Evolutionary conservation across 2,329 filamentous ascomycete species (phyloP).

Genomic region (Lecanosticta acicola): DNA sequence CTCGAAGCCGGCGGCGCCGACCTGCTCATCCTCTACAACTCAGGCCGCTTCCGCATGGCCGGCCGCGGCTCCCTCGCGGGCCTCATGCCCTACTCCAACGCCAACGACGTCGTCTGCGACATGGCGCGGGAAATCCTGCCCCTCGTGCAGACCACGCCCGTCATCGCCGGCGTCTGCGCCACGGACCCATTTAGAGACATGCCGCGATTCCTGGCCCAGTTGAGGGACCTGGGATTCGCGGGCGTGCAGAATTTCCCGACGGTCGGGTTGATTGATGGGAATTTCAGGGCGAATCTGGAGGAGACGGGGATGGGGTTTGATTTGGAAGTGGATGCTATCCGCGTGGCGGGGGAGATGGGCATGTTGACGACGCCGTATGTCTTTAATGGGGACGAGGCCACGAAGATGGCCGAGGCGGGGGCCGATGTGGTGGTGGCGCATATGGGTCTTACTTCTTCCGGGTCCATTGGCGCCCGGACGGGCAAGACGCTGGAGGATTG

Average conservation of each 20-base stretch:
- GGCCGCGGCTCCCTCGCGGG: conserved; percentile 64
- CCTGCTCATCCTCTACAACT: conserved; percentile 57
- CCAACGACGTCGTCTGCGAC: conserved; percentile 63
- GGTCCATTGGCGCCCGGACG: conserved; percentile 58
- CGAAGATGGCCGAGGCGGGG: conserved; percentile 58
- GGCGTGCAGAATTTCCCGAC: conserved; percentile 66
- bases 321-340: conserved; percentile 62
- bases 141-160: conserved; percentile 57
- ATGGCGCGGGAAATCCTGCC: conserved; percentile 66
- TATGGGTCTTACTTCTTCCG: conserved; percentile 61
- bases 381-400: conserved; percentile 57
- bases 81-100: conserved; percentile 65
- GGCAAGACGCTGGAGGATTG: conserved; percentile 61
- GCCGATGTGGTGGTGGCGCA: conserved; percentile 65
- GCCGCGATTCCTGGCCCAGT: conserved; percentile 53
- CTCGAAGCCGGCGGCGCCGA: conserved; percentile 64
- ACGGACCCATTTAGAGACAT: conserved; percentile 65
- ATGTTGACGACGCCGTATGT: conserved; percentile 66
- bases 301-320: conserved; percentile 67
- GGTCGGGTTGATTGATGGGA: conserved; percentile 64
- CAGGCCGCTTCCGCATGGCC: conserved; percentile 67
- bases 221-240: conserved; percentile 59
- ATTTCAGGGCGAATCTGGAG: conserved; percentile 62
- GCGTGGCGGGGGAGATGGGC: conserved; percentile 53
- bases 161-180: conserved; percentile 65